Evolutionary conservation across 306 rosid genomes (phyloP).

Genomic region (Ormosia emarginata): DNA sequence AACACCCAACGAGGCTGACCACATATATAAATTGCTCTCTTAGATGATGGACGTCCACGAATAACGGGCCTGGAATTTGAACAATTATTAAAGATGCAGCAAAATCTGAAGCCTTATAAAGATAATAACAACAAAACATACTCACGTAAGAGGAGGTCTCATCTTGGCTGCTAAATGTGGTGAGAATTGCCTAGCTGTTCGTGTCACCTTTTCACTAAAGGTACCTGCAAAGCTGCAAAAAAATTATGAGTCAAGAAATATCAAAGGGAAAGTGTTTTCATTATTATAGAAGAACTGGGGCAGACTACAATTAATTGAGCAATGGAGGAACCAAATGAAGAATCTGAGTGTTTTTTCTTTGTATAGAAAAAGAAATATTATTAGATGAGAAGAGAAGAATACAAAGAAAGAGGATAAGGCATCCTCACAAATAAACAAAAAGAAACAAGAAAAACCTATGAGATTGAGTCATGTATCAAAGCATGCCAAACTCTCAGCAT

Average conservation of each 20-base stretch:
- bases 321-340: neutral
- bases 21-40: slow-evolving; percentile 82
- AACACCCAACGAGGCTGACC: slow-evolving; percentile 95
- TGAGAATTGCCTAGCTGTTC: slow-evolving; percentile 88
- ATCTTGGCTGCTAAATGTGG: slow-evolving; percentile 97
- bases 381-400: neutral
- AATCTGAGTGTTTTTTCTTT: neutral
- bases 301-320: neutral
- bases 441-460: no score
- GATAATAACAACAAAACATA: slow-evolving; percentile 19
- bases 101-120: neutral
- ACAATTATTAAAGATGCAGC: neutral
- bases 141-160: slow-evolving; percentile 98
- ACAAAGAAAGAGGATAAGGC: neutral
- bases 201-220: slow-evolving; percentile 85
- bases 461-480: neutral
- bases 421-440: neutral
- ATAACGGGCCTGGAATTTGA: slow-evolving; percentile 34
- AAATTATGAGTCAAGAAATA: neutral
- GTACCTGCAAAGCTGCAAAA: slow-evolving; percentile 41
- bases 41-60: slow-evolving; percentile 57
- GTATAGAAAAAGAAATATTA: no score
- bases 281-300: neutral
- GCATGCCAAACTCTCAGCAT: neutral
- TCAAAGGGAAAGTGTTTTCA: neutral